Conservation (phyloP, 495 filamentous ascomycete genomes). For the Tetracladium setigerum region DNA sequence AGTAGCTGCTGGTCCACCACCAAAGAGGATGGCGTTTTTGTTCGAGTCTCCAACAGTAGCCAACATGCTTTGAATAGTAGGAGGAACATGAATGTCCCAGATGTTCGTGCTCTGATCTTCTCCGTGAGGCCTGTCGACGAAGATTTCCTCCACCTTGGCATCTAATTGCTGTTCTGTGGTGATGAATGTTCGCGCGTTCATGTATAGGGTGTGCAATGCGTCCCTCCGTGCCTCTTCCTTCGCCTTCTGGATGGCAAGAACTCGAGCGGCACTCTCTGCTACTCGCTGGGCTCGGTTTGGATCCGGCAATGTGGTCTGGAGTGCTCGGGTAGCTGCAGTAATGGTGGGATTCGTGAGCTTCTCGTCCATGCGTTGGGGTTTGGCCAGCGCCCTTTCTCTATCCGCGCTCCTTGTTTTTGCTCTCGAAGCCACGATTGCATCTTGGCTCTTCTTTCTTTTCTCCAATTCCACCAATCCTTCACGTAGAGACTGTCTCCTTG, state of each 20-base stretch:
- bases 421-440: slow-evolving; percentile 29
- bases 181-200: slow-evolving; percentile 59
- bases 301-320: slow-evolving; percentile 24
- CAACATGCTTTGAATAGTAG: slow-evolving; percentile 40
- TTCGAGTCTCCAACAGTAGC: slow-evolving; percentile 23
- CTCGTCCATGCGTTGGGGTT: slow-evolving; percentile 52
- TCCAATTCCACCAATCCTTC: slow-evolving; percentile 54
- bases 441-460: slow-evolving; percentile 42
- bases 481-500: slow-evolving; percentile 53
- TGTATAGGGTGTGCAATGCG: slow-evolving; percentile 54
- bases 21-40: slow-evolving; percentile 8
- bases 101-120: slow-evolving; percentile 42
- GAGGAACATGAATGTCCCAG: slow-evolving; percentile 47
- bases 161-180: slow-evolving; percentile 51
- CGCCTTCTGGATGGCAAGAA: slow-evolving; percentile 29
- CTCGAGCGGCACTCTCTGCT: slow-evolving; percentile 27
- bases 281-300: slow-evolving; percentile 25
- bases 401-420: slow-evolving; percentile 30
- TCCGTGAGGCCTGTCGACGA: slow-evolving; percentile 28
- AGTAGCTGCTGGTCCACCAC: slow-evolving; percentile 8
- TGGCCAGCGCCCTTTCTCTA: slow-evolving; percentile 36
- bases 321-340: slow-evolving; percentile 31
- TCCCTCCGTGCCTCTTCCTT: slow-evolving; percentile 35
- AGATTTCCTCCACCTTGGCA: slow-evolving; percentile 52
- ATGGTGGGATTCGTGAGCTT: slow-evolving; percentile 49